Evolutionary conservation across 202 grass and related monocot genomes (phyloP), one percentile per base, ranked within the genome.

Genomic region (Dendrocalamus latiflorus): DNA sequence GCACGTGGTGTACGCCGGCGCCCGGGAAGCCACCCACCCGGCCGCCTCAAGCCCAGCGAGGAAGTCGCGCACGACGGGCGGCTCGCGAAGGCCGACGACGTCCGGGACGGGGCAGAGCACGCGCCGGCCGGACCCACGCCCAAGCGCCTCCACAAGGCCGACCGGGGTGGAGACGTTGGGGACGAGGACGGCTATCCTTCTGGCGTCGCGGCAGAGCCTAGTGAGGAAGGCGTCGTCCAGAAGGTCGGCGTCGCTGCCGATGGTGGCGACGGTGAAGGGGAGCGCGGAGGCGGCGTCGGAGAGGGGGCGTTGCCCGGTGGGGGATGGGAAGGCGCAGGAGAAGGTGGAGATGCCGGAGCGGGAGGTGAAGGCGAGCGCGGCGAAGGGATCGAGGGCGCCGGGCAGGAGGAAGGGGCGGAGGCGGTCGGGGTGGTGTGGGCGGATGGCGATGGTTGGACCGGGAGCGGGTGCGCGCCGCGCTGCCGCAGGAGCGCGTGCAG

Each of bases 71-170:
- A 98, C 69, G 37, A 98, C 88, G 47, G 81, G 81, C 37, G 92
- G 95, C 85, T 94, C 92, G 25, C 63, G 70, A 11, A 94, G 79
- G 47, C 86, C 87, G 64, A 90, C 81, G 65, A 98, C 87, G 14
- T 55, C 75, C 0, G 92, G 90, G 49, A 98, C 90, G 5, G 88
- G 95, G 82, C 89, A 94, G 53, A 95, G 82, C 65, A 98, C 84
- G 61, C 75, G 88, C 50, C 84, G 68, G 14, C 82, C 89, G 12
- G 42, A 79, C 5, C 95, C 90, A 1, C 14, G 81, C 14, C 95
- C 95, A 5, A 98, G 82, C n/a, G n/a, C n/a, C n/a, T n/a, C n/a
- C n/a, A n/a, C n/a, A n/a, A n/a, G n/a, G n/a, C n/a, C n/a, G n/a
- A 65, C 67, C 6, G 89, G 92, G 47, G 87, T 92, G 45, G n/a